Percentiles rank a stretch among this genome's conserved stretches.
Evolutionary conservation across 805 yeast genomes (phyloP).

Genomic region (Kurtzmaniella fragi): DNA sequence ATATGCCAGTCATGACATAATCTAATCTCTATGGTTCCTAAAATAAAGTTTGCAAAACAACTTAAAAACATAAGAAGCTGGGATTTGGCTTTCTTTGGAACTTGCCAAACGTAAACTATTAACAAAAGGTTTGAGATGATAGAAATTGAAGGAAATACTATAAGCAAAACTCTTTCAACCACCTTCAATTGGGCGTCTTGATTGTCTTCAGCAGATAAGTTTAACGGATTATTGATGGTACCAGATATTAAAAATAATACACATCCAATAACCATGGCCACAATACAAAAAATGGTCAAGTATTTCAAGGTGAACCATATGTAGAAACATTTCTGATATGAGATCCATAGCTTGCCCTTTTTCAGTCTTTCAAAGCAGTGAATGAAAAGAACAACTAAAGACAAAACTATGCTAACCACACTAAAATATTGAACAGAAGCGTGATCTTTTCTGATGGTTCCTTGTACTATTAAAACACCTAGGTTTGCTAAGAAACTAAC

Average conservation of each 20-base stretch:
- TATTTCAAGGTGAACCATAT: neutral
- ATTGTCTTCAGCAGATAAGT: neutral
- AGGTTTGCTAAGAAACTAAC: too few relatives aligned
- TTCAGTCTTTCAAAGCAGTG: neutral
- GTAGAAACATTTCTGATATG: neutral
- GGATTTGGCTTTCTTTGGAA: conserved; percentile 9
- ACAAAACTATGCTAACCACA: too few relatives aligned
- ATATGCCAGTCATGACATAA: neutral
- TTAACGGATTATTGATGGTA: neutral
- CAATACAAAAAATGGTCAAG: neutral
- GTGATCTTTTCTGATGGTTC: too few relatives aligned
- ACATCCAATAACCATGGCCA: conserved; percentile 2
- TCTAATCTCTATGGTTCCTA: conserved; percentile 2
- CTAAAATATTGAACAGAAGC: too few relatives aligned
- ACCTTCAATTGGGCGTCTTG: neutral
- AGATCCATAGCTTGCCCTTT: neutral
- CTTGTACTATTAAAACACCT: too few relatives aligned
- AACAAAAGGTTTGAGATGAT: conserved; percentile 7
- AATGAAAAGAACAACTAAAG: too few relatives aligned
- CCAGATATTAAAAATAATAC: conserved; percentile 1
- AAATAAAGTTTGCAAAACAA: conserved; percentile 1
- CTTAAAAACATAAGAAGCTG: conserved; percentile 1
- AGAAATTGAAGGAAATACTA: neutral
- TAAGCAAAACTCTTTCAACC: neutral
- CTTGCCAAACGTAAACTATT: conserved; percentile 9